Evolutionary conservation across 208 protist genomes (phyloP), one percentile per base, ranked within the genome.

Genomic region (Vickermania ingenoplastis): DNA sequence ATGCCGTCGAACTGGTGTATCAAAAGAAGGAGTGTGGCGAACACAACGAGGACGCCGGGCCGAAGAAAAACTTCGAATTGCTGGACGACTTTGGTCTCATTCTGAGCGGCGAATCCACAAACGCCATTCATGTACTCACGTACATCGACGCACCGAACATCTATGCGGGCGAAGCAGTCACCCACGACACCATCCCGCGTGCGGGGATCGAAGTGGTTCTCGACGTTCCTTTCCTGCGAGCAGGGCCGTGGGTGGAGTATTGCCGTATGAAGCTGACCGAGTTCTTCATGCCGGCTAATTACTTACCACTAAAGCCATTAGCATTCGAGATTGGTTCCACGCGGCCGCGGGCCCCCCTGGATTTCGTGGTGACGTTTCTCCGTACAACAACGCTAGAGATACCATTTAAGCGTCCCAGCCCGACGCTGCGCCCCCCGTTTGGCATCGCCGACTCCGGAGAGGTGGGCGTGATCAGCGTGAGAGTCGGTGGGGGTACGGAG

Each of bases 171-270:
- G 89, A 95, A 41, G 61, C 66, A 13, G 57, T 85, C 1, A 63
- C 50, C 4, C 77, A 75, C 30, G 64, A 58, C n/a, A 71, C 73
- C 36, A 61, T 95, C 53, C 89, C 88, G 17, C 79, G 53, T 4
- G 80, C 67, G 11, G 84, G 89, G 22, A 51, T 89, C 2, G 89
- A 95, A 71, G 59, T 95, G n/a, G 41, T 91, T 27, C 59, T 95
- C 41, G 83, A 91, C 50, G 61, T 77, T 1, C 81, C 80, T 1
- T 60, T 75, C 45, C 31, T 95, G 2, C 73, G 72, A 29, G 89
- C 88, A 57, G 86, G 89, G 14, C 79, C 89, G 26, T 95, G 89
- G 86, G 72, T 87, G 11, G 75, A 91, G 67, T 91, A 87, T 72
- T 91, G 79, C 50, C 77, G 83, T 31, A 80, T 71, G 53, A 61